phyloP scores from a whole-genome alignment of 1,284 basidiomycete species.

The Earliella scabrosa region DNA sequence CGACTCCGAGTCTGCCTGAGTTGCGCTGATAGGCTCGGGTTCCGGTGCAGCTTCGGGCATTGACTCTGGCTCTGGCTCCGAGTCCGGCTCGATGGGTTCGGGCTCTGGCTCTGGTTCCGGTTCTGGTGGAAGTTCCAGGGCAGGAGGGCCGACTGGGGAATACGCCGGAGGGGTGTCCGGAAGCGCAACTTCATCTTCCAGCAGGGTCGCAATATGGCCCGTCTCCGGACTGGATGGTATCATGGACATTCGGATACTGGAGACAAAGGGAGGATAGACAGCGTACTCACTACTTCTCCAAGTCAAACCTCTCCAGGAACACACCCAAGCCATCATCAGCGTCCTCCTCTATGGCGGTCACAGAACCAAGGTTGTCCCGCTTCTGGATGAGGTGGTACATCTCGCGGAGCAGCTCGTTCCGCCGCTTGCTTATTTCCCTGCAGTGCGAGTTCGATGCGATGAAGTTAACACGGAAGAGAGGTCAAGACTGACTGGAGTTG shows the following conservation, averaged over 20 bases:
- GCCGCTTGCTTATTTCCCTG: constrained; percentile 62
- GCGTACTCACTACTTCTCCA: constrained; percentile 50
- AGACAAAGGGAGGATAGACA: constrained; percentile 1
- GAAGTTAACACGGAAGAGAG: neutral
- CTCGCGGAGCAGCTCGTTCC: constrained; percentile 69
- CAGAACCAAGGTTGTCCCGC: constrained; percentile 47
- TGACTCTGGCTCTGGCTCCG: neutral
- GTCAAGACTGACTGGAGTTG: constrained; percentile 41
- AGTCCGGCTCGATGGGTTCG: too few species aligned
- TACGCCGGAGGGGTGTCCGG: constrained; percentile 29
- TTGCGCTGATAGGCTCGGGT: neutral
- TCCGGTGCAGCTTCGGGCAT: neutral
- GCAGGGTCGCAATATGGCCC: constrained; percentile 39
- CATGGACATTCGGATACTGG: constrained; percentile 1
- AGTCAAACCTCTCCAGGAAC: constrained; percentile 59
- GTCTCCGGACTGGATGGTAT: constrained; percentile 39
- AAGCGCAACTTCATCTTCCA: constrained; percentile 25
- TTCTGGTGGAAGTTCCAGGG: neutral
- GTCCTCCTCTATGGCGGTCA: constrained; percentile 42
- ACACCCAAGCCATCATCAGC: constrained; percentile 48
- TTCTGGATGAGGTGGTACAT: constrained; percentile 66
- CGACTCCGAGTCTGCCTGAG: constrained; percentile 21
- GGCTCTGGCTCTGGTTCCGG: neutral
- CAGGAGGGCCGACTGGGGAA: constrained; percentile 12
- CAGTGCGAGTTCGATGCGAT: neutral